Conservation (phyloP, 176 grass and related monocot species). For the Bonia amplexicaulis region DNA sequence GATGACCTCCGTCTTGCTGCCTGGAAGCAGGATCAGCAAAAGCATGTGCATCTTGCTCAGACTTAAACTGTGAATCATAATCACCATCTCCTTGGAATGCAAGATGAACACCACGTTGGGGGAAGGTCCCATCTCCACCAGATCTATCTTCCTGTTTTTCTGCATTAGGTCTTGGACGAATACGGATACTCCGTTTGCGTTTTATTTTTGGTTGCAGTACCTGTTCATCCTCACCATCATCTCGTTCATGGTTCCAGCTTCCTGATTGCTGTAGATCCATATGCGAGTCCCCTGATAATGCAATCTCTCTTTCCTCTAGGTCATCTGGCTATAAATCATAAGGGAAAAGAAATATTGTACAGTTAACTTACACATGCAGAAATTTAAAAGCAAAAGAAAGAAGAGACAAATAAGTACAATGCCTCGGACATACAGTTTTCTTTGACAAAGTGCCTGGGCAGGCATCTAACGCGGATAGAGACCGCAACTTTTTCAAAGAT, state of each 20-base stretch:
- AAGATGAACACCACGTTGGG: constrained; percentile 42
- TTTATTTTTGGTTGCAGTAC: constrained; percentile 86
- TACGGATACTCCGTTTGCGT: constrained; percentile 82
- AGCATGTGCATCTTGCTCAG: constrained; percentile 32
- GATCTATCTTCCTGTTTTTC: constrained; percentile 77
- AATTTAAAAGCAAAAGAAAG: constrained; percentile 19
- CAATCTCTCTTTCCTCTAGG: constrained; percentile 97
- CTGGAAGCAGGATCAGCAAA: constrained; percentile 43
- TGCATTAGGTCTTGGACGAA: constrained; percentile 67
- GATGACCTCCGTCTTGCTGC: constrained; percentile 33
- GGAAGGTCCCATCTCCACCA: constrained; percentile 42
- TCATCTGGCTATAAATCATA: constrained; percentile 70
- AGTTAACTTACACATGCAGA: constrained; percentile 5
- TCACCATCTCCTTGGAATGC: constrained; percentile 37
- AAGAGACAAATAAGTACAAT: neutral
- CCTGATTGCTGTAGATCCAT: constrained; percentile 80
- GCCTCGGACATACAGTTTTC: constrained; percentile 50
- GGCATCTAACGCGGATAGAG: constrained; percentile 78
- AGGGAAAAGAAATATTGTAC: constrained; percentile 17
- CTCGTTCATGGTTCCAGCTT: constrained; percentile 80
- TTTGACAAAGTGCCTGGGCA: constrained; percentile 61
- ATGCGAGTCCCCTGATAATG: constrained; percentile 80
- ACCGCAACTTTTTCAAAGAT: constrained; percentile 82
- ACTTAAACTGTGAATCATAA: constrained; percentile 43
- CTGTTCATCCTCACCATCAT: constrained; percentile 89